Base-by-base conservation (phyloP, 495 filamentous ascomycete genomes). In the Pseudomonodictys pantanalensis region DNA sequence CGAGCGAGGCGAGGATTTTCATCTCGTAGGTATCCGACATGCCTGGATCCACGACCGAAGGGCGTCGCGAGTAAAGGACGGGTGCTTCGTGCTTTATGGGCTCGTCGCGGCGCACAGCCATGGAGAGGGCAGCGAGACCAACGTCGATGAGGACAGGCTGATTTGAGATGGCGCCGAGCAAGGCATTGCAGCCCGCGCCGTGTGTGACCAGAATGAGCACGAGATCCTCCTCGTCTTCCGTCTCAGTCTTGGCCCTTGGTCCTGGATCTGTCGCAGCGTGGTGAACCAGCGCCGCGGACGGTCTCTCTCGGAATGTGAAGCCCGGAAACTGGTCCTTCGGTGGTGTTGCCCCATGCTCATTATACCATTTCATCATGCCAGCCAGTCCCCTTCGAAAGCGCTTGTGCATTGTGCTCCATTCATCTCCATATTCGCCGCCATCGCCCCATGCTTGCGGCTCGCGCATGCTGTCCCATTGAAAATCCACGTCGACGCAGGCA, bases 121-220 rank as follows among this genome's bases (percentile, higher is more conserved):
- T 86, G 0, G 93, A 96, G 25, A 98, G 78, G 0, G 91, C 95
- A 8, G 92, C 88, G 74, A 92, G 90, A 29, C 83, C 86, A 15
- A 97, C 88, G 69, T 97, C 92, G 46, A 93, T 79, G 7, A 99
- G 79, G 1, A 92, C 88, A 0, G 93, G 90, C 61, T 92, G 87
- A 51, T 92, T 86, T 0, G 89, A 95, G 52, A 99, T 77, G 3
- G 90, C 90, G 5, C 92, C 91, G 47, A 97, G 91, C 45, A 99
- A 73, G 0, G 93, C 95, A 73, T 99, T 99, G 73, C 93, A 96
- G 46, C 92, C 95, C 10, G 95, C 95, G n/a, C 92, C 92, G 67
- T 99, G 93, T 0, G 95, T 96, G 48, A 99, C 90, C 11, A 99
- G 73, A 26, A 99, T 79, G n/a, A 99, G 72, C 6, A 97, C 83